Percentiles rank a stretch among this genome's conserved stretches.
Conservation (phyloP, 192 early-diverging fungal genomes). For the Backusella mclennaniae region DNA sequence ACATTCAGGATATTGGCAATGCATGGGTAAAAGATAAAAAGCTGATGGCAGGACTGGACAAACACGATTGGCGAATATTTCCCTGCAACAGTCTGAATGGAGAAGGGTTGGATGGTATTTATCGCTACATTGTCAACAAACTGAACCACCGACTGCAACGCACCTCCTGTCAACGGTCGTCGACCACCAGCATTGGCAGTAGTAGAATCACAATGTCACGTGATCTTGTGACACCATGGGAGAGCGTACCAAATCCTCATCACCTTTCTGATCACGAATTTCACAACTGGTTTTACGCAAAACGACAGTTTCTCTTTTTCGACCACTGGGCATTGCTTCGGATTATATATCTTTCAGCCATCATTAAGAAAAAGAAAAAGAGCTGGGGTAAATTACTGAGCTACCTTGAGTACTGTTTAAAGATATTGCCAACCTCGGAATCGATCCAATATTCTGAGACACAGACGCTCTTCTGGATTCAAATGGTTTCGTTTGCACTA, state of each 20-base stretch:
- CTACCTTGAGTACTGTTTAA: conserved; percentile 1
- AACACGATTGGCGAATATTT: conserved; percentile 34
- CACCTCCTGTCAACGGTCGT: conserved; percentile 4
- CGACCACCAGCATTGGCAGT: background rate
- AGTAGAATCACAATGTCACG: background rate
- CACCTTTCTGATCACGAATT: conserved; percentile 29
- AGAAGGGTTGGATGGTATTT: conserved; percentile 16
- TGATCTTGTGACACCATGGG: conserved; percentile 27
- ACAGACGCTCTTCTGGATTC: conserved; percentile 38
- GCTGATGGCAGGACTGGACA: conserved; percentile 12
- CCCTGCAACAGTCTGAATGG: conserved; percentile 18
- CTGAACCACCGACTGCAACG: background rate
- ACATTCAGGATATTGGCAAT: conserved; percentile 30
- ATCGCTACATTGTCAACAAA: conserved; percentile 24
- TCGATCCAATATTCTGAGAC: conserved; percentile 33
- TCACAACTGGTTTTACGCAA: conserved; percentile 16
- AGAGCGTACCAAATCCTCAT: conserved; percentile 29
- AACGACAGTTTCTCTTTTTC: conserved; percentile 25
- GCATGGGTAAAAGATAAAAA: conserved; percentile 23
- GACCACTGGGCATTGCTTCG: conserved; percentile 27
- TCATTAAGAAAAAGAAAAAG: conserved; percentile 10
- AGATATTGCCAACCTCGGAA: conserved; percentile 5
- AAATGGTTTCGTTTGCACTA: conserved; percentile 31
- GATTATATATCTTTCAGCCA: conserved; percentile 19
- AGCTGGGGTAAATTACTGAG: background rate